phyloP scores from a whole-genome alignment of 345 rosid genomes.

The Eucalyptus urophylla region DNA sequence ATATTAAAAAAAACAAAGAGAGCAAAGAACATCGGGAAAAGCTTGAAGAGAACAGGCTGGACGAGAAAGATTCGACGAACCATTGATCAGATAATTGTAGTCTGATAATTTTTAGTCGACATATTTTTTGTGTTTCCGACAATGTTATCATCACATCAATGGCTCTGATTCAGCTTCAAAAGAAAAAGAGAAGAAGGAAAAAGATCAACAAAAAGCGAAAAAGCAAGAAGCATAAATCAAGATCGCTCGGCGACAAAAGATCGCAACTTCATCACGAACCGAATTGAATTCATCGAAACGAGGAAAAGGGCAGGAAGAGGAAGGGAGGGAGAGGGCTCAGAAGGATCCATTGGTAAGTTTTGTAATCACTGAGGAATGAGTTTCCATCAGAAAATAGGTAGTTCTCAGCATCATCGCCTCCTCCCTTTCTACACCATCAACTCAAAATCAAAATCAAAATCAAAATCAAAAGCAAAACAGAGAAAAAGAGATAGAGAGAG shows the following conservation, averaged over 20 bases:
- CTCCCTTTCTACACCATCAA: neutral
- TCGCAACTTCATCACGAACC: neutral
- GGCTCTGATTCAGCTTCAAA: neutral
- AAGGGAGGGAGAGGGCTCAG: neutral
- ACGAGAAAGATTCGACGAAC: neutral
- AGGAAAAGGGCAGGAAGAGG: neutral
- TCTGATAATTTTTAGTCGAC: slow-evolving; percentile 24
- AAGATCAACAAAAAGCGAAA: neutral
- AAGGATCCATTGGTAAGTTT: neutral
- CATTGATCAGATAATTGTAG: slow-evolving; percentile 41
- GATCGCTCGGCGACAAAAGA: neutral
- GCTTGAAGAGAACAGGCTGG: neutral
- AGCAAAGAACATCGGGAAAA: neutral
- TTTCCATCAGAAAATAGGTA: slow-evolving; percentile 24
- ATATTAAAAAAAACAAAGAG: neutral
- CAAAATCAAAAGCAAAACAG: neutral
- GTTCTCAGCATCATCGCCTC: slow-evolving; percentile 15
- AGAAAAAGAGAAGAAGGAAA: neutral
- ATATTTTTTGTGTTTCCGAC: slow-evolving; percentile 2
- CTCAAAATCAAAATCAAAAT: neutral
- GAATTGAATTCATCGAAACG: neutral
- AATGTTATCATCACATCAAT: slow-evolving; percentile 12
- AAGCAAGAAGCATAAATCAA: neutral
- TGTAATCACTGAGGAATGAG: neutral
- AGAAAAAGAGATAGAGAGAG: neutral